Conservation (phyloP, 2,329 filamentous ascomycete species). For the Microcera coccophila region DNA sequence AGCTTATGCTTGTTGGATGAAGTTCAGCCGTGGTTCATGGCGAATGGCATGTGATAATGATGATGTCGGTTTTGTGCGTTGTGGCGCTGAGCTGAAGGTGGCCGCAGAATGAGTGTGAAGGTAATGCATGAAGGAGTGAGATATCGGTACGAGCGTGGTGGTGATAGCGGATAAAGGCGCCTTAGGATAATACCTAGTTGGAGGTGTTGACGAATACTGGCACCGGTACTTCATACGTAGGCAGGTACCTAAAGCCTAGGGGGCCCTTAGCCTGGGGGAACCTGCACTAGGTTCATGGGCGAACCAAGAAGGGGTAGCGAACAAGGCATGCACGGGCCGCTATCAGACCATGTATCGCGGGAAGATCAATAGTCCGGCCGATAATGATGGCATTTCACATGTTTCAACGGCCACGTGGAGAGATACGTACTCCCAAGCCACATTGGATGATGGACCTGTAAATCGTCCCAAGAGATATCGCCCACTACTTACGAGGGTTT, state of each 20-base stretch:
- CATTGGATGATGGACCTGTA: no score
- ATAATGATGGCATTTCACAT: no score
- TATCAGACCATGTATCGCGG: background rate
- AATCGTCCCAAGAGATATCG: no score
- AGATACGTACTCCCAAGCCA: no score
- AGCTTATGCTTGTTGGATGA: background rate
- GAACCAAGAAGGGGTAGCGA: background rate
- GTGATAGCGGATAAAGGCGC: background rate
- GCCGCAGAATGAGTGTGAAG: background rate
- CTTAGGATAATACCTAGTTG: no score
- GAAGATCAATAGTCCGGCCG: constrained; percentile 1
- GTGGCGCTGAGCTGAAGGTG: background rate
- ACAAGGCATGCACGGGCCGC: background rate
- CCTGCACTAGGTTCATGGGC: background rate
- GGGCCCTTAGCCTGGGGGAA: background rate
- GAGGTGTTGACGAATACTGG: background rate
- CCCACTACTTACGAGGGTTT: no score
- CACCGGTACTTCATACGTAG: background rate
- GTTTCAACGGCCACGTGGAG: no score
- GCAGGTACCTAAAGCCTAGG: background rate
- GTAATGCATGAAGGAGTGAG: background rate
- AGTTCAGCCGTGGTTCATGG: background rate
- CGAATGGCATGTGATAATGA: background rate
- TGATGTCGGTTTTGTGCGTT: background rate
- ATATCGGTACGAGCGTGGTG: background rate